Evolutionary conservation across 345 rosid genomes (phyloP), one percentile per base, ranked within the genome.

Genomic region (Abelmoschus esculentus): DNA sequence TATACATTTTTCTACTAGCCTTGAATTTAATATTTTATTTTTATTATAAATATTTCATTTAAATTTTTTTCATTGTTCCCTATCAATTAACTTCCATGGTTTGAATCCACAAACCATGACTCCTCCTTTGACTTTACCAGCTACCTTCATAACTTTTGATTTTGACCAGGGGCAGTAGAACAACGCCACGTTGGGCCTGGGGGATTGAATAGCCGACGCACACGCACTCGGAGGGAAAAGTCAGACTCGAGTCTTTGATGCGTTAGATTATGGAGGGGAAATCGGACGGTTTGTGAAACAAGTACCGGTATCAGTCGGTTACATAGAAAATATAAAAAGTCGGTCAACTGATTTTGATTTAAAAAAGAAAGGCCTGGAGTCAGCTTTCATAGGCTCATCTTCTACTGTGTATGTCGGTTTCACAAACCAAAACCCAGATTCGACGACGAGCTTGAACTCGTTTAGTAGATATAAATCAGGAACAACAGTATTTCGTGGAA

Each of bases 291-390:
- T 34, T 49, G 46, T 12, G 46, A 7, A 0, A 7, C 3, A 47
- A 61, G n/a, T 69, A 77, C 81, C 47, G 79, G 83, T 67, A 54
- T 71, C 66, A 73, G 61, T 71, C 81, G 76, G 80, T 79, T 34
- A 62, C 70, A n/a, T 38, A 54, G 70, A 44, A 60, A 13, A 52
- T 38, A 0, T 0, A 22, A 42, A 18, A 32, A 13, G 53, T 47
- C 77, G 73, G 86, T 86, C 86, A 84, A 82, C 79, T 70, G 63
- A 62, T 78, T 31, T 9, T 17, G 8, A 54, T 64, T 68, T 70
- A 55, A 68, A 49, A n/a, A 58, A 63, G 14, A 32, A 12, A 34
- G 18, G 57, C 29, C 58, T 70, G 54, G 26, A 6, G 73, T 68
- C 74, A 73, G 70, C 75, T 61, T 69, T 73, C 11, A 58, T 72